Conservation (phyloP, 306 rosid species). For the Begonia loranthoides region DNA sequence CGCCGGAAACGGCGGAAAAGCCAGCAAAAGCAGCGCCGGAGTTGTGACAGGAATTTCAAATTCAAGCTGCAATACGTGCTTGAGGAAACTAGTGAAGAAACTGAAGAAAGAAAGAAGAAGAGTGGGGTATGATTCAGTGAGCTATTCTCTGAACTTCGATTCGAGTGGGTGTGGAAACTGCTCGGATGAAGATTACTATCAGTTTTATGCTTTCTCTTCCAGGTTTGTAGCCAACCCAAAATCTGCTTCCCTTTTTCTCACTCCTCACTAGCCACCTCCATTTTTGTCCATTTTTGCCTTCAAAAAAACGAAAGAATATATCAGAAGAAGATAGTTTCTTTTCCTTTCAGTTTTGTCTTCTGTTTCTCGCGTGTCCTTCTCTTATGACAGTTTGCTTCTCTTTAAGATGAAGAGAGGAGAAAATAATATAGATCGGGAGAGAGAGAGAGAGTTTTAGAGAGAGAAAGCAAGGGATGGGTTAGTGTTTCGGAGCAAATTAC, state of each 20-base stretch:
- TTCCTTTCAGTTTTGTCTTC: no score
- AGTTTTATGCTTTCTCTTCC: slow-evolving; percentile 66
- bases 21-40: slow-evolving; percentile 3
- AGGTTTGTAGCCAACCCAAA: slow-evolving; percentile 54
- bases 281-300: background rate
- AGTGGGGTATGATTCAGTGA: slow-evolving; percentile 49
- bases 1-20: slow-evolving; percentile 8
- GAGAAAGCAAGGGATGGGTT: no score
- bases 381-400: no score
- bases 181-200: slow-evolving; percentile 55
- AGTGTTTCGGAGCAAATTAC: no score
- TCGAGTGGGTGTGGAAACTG: slow-evolving; percentile 40
- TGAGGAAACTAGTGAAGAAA: slow-evolving; percentile 41
- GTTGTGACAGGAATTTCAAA: background rate
- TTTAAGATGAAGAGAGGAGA: no score
- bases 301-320: no score
- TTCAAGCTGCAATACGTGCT: slow-evolving; percentile 11
- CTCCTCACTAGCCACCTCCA: slow-evolving; percentile 15
- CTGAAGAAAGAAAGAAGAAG: slow-evolving; percentile 29
- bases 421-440: no score
- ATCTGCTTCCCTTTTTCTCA: slow-evolving; percentile 12
- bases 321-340: no score
- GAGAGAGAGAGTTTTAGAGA: no score
- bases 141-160: slow-evolving; percentile 82
- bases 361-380: no score